Evolutionary conservation across 1,139 yeast genomes (phyloP).

Genomic region (Candida dubliniensis): DNA sequence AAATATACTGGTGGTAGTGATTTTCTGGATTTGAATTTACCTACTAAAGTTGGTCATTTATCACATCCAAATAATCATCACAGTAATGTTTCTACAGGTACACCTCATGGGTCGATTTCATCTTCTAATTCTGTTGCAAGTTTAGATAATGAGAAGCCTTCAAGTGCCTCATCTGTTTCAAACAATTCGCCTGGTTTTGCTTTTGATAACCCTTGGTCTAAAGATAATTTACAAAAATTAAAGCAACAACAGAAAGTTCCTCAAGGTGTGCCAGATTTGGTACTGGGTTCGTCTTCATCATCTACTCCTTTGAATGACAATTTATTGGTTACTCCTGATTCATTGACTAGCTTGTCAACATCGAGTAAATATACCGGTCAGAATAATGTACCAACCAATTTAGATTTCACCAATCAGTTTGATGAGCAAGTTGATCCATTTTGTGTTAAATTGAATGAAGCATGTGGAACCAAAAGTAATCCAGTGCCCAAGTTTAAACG

Average conservation of each 20-base stretch:
- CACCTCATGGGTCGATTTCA: constrained; percentile 14
- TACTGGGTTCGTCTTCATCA: constrained; percentile 35
- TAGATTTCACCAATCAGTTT: constrained; percentile 25
- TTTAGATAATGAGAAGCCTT: constrained; percentile 16
- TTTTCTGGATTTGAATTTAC: constrained; percentile 36
- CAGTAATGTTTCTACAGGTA: constrained; percentile 10
- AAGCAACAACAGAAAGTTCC: constrained; percentile 9
- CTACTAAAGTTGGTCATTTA: constrained; percentile 35
- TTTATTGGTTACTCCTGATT: constrained; percentile 37
- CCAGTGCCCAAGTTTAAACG: constrained; percentile 61
- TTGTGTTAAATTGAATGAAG: constrained; percentile 72
- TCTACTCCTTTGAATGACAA: constrained; percentile 45
- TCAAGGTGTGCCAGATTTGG: constrained; percentile 34
- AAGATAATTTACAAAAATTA: constrained; percentile 20
- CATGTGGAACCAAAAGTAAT: constrained; percentile 75
- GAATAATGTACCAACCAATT: constrained; percentile 15
- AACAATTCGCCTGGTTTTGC: constrained; percentile 17
- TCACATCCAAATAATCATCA: constrained; percentile 23
- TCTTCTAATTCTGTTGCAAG: constrained; percentile 17
- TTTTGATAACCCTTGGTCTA: constrained; percentile 40
- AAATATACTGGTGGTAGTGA: constrained; percentile 62
- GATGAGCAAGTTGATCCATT: constrained; percentile 58
- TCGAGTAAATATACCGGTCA: constrained; percentile 15
- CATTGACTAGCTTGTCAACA: constrained; percentile 16
- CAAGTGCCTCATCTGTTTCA: constrained; percentile 24